These are phyloP conservation scores for Backusella psychrophila DNA, from an alignment of 192 early-diverging fungal genomes.

Conservation along the genomic window DNA sequence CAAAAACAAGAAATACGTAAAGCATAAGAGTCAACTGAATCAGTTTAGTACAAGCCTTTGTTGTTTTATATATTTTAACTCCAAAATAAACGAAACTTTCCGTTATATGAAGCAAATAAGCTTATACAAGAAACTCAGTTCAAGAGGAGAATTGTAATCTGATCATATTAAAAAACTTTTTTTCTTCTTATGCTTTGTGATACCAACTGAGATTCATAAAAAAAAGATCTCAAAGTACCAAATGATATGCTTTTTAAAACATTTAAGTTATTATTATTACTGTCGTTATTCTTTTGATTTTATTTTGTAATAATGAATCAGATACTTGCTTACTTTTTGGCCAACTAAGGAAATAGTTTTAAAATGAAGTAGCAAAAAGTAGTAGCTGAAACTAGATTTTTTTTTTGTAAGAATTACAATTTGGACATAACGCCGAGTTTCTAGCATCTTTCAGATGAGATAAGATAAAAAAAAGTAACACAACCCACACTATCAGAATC, in stretches of 20 bases:
- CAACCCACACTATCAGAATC: background rate
- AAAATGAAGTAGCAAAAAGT: too few species aligned
- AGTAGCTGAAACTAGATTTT: too few species aligned
- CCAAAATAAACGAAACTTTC: background rate
- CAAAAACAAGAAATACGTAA: background rate
- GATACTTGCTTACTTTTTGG: too few species aligned
- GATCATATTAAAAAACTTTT: background rate
- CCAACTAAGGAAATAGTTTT: too few species aligned
- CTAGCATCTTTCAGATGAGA: background rate
- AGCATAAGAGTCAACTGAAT: background rate
- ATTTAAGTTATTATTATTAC: too few species aligned
- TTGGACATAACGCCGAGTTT: background rate
- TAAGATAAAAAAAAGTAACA: background rate
- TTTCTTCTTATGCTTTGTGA: background rate
- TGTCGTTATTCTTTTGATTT: too few species aligned
- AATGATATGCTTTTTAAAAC: too few species aligned
- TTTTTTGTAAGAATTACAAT: too few species aligned
- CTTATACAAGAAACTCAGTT: too few species aligned
- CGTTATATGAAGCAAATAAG: background rate
- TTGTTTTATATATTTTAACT: background rate
- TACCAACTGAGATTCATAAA: background rate
- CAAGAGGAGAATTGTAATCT: background rate
- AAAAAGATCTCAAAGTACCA: background rate
- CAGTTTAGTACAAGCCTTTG: background rate
- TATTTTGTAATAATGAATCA: too few species aligned